These are phyloP conservation scores for Colletotrichum lentis DNA, from an alignment of 2,329 filamentous ascomycete genomes.

Conservation along the genomic window DNA sequence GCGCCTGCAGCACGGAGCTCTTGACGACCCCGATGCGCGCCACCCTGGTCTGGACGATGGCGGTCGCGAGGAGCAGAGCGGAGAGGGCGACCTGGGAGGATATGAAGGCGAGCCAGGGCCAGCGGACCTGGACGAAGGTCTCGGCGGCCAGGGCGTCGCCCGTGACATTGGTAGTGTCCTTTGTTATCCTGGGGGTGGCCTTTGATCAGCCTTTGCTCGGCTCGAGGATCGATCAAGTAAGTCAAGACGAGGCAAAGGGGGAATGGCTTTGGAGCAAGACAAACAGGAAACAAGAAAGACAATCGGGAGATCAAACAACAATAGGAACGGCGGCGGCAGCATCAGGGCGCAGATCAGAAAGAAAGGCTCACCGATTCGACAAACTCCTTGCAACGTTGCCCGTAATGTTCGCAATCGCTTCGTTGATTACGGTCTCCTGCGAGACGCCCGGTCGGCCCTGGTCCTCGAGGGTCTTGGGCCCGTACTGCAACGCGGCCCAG, in stretches of 20 bases:
- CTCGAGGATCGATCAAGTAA: too few relatives aligned
- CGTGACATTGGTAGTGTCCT: conserved; percentile 1
- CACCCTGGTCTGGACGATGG: conserved; percentile 23
- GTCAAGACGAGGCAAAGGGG: too few relatives aligned
- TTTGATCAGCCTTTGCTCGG: not conserved
- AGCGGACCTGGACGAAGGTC: conserved; percentile 35
- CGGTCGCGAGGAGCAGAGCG: conserved; percentile 26
- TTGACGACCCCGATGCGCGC: conserved; percentile 38
- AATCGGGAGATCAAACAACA: not conserved
- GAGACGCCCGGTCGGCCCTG: not conserved
- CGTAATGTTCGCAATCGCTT: conserved; percentile 10
- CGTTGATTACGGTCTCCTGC: not conserved
- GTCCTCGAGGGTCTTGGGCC: not conserved
- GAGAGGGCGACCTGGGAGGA: conserved; percentile 36
- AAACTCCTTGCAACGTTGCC: conserved; percentile 18
- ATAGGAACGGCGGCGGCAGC: too few relatives aligned
- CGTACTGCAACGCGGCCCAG: not conserved
- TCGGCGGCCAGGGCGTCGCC: conserved; percentile 20
- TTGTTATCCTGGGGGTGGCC: not conserved
- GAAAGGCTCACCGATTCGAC: not conserved
- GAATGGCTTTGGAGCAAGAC: not conserved
- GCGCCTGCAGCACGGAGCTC: conserved; percentile 18
- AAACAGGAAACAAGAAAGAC: not conserved
- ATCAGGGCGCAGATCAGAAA: not conserved
- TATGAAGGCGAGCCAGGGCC: conserved; percentile 39